Percentiles rank a stretch among this genome's conserved stretches.
phyloP scores from a whole-genome alignment of 768 basidiomycete species.

The Termitomyces heimii region DNA sequence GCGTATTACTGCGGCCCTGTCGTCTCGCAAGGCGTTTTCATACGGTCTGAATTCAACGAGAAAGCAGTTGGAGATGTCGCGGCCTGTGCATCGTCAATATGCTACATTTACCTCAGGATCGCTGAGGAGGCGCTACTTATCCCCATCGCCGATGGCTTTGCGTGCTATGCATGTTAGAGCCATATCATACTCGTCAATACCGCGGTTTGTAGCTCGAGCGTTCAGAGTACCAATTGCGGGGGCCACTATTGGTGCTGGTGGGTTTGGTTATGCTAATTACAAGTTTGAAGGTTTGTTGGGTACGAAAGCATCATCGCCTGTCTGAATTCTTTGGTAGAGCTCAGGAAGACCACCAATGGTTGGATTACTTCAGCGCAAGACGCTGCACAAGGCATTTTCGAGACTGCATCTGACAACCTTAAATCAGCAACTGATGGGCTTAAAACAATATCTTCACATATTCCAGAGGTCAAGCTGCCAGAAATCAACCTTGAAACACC shows the following conservation, averaged over 20 bases:
- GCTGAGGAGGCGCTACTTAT: constrained; percentile 43
- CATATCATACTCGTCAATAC: constrained; percentile 83
- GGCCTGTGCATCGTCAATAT: constrained; percentile 53
- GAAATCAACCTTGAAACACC: constrained; percentile 37
- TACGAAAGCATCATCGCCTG: neutral
- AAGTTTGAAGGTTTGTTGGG: constrained; percentile 80
- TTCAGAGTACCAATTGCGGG: constrained; percentile 88
- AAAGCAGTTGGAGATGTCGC: constrained; percentile 21
- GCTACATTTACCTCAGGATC: constrained; percentile 52
- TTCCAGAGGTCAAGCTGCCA: constrained; percentile 57
- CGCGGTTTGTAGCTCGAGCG: constrained; percentile 81
- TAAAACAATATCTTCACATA: constrained; percentile 49
- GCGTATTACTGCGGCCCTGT: constrained; percentile 10
- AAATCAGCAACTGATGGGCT: constrained; percentile 69
- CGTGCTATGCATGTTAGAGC: constrained; percentile 71
- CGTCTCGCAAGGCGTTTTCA: constrained; percentile 41
- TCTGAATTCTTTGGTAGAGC: constrained; percentile 40
- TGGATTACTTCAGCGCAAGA: constrained; percentile 67
- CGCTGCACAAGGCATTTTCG: constrained; percentile 63
- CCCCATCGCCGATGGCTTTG: constrained; percentile 34
- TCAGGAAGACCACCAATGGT: constrained; percentile 59
- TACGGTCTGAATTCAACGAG: constrained; percentile 47
- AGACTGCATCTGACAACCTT: constrained; percentile 62
- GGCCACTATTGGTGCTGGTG: constrained; percentile 85
- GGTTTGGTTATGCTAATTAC: constrained; percentile 92